Percentiles rank a stretch among this genome's conserved stretches.
phyloP scores from a whole-genome alignment of 805 yeast genomes.

The Spathaspora hagerdaliae region DNA sequence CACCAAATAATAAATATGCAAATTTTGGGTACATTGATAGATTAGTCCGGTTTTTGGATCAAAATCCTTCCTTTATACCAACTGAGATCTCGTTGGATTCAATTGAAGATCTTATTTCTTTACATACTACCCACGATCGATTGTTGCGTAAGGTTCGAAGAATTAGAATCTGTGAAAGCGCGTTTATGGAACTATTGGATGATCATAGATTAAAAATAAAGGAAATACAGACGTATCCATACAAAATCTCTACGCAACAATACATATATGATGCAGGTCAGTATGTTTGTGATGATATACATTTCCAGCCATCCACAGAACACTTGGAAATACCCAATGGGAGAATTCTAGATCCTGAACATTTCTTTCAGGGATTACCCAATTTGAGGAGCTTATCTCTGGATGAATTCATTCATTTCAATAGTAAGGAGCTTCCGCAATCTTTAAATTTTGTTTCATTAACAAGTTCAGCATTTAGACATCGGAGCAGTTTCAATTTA shows the following conservation, averaged over 20 bases:
- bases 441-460: background rate
- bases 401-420: background rate
- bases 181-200: too few relatives aligned
- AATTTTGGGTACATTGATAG: background rate
- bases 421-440: background rate
- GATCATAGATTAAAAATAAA: background rate
- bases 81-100: background rate
- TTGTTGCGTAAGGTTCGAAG: background rate
- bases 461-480: background rate
- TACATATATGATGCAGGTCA: background rate
- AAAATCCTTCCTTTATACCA: background rate
- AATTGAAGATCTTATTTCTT: background rate
- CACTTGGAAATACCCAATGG: slow-evolving; percentile 1
- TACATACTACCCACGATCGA: background rate
- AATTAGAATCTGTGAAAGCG: background rate
- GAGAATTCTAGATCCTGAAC: background rate
- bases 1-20: background rate
- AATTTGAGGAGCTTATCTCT: slow-evolving; percentile 1
- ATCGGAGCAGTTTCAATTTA: background rate
- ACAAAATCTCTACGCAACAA: background rate
- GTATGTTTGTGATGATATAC: slow-evolving; percentile 1
- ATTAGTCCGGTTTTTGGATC: background rate
- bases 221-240: background rate
- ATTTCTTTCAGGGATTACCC: background rate
- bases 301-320: background rate